Percentiles rank a stretch among this genome's conserved stretches.
Conservation (phyloP, 2,329 filamentous ascomycete species). For the Hypoxylon sp. region DNA sequence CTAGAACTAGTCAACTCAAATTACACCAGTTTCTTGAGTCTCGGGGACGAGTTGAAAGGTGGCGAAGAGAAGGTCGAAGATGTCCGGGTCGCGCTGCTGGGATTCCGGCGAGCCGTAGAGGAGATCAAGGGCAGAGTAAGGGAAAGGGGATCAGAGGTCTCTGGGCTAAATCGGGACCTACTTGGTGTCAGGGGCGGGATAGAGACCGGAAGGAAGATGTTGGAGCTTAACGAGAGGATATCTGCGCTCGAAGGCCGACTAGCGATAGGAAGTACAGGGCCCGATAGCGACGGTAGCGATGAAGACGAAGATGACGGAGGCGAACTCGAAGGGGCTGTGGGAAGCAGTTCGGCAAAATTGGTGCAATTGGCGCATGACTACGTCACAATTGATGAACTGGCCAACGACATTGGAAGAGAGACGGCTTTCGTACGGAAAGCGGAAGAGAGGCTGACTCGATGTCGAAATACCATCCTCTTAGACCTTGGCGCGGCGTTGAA, state of each 20-base stretch:
- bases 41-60: conserved; percentile 85
- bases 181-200: conserved; percentile 74
- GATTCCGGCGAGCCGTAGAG: conserved; percentile 86
- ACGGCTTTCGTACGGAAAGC: conserved; percentile 66
- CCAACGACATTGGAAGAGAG: conserved; percentile 63
- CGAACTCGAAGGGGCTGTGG: conserved; percentile 56
- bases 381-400: conserved; percentile 59
- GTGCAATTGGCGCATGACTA: conserved; percentile 64
- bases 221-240: conserved; percentile 77
- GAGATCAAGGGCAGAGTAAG: conserved; percentile 78
- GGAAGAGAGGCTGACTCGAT: conserved; percentile 67
- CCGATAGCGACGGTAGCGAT: conserved; percentile 54
- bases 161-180: conserved; percentile 75
- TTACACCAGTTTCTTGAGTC: conserved; percentile 89
- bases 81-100: conserved; percentile 86
- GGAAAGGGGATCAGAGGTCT: conserved; percentile 74
- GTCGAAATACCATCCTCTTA: conserved; percentile 70
- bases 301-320: conserved; percentile 59
- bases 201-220: conserved; percentile 71
- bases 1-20: conserved; percentile 96
- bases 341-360: conserved; percentile 65
- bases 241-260: conserved; percentile 74
- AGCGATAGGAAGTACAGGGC: conserved; percentile 64
- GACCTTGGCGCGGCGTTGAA: conserved; percentile 67
- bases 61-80: conserved; percentile 95